phyloP scores from a whole-genome alignment of 2,329 filamentous ascomycete species.

The Colletotrichum gloeosporioides region DNA sequence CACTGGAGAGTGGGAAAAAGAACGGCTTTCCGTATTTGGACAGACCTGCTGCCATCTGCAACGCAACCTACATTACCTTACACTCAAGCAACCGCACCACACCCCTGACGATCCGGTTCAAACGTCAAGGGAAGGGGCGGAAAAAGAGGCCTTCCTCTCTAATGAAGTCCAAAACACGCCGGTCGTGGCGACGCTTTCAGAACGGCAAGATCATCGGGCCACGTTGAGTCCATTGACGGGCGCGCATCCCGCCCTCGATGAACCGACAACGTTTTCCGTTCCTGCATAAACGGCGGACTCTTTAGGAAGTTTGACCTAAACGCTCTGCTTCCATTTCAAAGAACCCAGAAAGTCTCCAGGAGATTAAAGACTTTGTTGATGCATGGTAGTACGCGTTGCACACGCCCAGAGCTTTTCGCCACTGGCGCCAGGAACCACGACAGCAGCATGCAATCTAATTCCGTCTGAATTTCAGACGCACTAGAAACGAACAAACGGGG shows the following conservation, averaged over 20 bases:
- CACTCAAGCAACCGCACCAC: not conserved
- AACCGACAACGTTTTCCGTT: not conserved
- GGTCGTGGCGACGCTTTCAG: not conserved
- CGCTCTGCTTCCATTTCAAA: not conserved
- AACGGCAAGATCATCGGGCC: not conserved
- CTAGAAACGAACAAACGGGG: not conserved
- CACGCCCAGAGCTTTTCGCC: not conserved
- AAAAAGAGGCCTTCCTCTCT: not conserved
- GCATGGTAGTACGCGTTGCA: not conserved
- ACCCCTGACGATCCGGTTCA: slow-evolving; percentile 10
- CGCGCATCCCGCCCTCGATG: not conserved
- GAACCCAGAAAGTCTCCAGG: not conserved
- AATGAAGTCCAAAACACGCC: slow-evolving; percentile 4
- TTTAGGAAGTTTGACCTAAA: not conserved
- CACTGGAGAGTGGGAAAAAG: not conserved
- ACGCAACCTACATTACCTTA: not conserved
- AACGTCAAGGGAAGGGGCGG: not conserved
- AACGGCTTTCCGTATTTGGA: not conserved
- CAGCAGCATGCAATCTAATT: not conserved
- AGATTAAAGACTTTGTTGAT: not conserved
- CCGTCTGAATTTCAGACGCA: slow-evolving; percentile 6
- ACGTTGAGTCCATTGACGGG: not conserved
- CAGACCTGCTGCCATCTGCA: not conserved
- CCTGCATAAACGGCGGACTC: not conserved
- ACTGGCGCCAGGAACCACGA: not conserved